A percentile compares a stretch with the other conserved stretches of the same genome.
phyloP scores from a whole-genome alignment of 2,329 filamentous ascomycete species.

The Gnomoniopsis smithogilvyi region DNA sequence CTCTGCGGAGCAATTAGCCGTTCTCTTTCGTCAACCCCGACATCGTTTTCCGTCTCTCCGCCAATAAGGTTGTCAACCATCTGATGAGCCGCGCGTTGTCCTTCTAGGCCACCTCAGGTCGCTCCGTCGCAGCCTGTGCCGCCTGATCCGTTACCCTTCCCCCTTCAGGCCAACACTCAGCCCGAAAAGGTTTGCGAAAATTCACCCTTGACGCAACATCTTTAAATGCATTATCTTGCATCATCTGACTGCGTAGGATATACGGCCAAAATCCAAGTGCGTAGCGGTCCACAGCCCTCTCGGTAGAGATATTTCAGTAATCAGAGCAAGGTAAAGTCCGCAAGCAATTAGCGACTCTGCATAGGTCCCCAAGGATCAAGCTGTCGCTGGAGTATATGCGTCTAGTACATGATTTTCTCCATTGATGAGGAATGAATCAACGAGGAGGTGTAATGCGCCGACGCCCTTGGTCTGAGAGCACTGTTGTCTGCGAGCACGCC shows the following conservation, averaged over 20 bases:
- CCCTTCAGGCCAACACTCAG: not conserved
- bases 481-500: not conserved
- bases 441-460: no score
- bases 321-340: no score
- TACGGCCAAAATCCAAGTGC: no score
- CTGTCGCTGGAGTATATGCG: no score
- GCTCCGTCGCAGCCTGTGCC: not conserved
- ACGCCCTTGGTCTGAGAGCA: not conserved
- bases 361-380: no score
- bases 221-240: no score
- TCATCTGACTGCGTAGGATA: no score
- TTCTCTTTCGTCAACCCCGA: constrained; percentile 26
- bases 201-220: constrained; percentile 5
- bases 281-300: not conserved
- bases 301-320: not conserved
- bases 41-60: constrained; percentile 27
- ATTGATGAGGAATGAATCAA: no score
- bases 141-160: not conserved
- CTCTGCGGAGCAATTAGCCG: constrained; percentile 24
- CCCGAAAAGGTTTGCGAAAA: constrained; percentile 11
- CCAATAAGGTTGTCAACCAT: constrained; percentile 24
- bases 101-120: not conserved
- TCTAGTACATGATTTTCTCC: no score
- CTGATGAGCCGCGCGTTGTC: constrained; percentile 9
- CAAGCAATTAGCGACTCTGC: no score